phyloP scores from a whole-genome alignment of 2,329 filamentous ascomycete species.

The Cladosporium sp. region DNA sequence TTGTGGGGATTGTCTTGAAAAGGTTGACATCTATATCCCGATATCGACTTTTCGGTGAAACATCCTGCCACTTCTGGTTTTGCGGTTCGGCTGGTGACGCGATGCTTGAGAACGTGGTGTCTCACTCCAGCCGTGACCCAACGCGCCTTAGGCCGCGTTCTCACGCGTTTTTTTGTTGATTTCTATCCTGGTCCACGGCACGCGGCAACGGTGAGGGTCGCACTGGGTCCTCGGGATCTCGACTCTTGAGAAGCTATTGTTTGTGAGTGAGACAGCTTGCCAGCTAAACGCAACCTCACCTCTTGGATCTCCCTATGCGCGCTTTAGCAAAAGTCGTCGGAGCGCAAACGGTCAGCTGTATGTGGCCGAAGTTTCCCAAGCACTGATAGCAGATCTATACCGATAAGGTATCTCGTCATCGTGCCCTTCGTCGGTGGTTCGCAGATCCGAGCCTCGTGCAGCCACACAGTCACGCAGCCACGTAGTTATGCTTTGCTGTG shows the following conservation, averaged over 20 bases:
- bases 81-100: conserved; percentile 8
- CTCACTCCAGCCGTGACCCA: background rate
- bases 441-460: background rate
- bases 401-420: background rate
- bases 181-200: background rate
- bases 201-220: background rate
- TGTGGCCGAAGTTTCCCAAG: background rate
- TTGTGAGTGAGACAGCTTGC: conserved; percentile 10
- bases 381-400: conserved; percentile 8
- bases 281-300: conserved; percentile 8
- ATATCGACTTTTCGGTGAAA: conserved; percentile 2
- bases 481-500: background rate
- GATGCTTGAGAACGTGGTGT: conserved; percentile 6
- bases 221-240: background rate
- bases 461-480: background rate
- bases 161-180: conserved; percentile 5
- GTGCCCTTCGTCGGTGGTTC: background rate
- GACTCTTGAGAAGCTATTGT: conserved; percentile 7
- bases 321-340: background rate
- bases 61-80: conserved; percentile 12
- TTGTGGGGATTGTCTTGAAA: conserved; percentile 8
- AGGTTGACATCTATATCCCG: background rate
- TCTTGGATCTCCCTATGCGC: conserved; percentile 6
- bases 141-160: background rate
- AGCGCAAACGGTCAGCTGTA: background rate